Evolutionary conservation across 2,329 filamentous ascomycete genomes (phyloP).

Genomic region (Diaporthe citriasiana): DNA sequence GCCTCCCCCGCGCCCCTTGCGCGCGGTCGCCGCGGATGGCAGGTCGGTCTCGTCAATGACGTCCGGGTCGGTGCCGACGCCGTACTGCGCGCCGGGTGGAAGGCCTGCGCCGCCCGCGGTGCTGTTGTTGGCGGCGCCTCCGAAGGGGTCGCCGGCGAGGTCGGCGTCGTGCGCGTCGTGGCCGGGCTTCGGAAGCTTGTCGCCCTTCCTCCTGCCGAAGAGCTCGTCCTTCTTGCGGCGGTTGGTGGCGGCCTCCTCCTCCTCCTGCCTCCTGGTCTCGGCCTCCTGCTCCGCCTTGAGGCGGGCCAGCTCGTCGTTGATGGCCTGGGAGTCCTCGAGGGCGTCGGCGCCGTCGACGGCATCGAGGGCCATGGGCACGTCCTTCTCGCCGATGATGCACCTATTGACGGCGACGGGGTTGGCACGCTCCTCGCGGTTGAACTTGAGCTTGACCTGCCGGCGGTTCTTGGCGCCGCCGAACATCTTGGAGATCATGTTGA

Average conservation of each 20-base stretch:
- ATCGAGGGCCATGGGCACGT: slow-evolving; percentile 70
- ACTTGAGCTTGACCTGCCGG: slow-evolving; percentile 84
- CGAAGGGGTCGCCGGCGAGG: slow-evolving; percentile 21
- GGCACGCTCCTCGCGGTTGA: slow-evolving; percentile 81
- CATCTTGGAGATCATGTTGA: slow-evolving; percentile 82
- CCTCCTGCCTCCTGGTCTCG: slow-evolving; percentile 60
- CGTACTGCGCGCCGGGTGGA: slow-evolving; percentile 33
- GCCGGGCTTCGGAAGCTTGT: slow-evolving; percentile 44
- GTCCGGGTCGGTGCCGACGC: slow-evolving; percentile 42
- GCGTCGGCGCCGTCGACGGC: slow-evolving; percentile 71
- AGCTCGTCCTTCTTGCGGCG: slow-evolving; percentile 64
- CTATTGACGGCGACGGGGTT: slow-evolving; percentile 74
- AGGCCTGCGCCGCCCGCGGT: not conserved
- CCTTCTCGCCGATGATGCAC: slow-evolving; percentile 73
- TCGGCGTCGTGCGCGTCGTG: slow-evolving; percentile 42
- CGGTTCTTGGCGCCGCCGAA: slow-evolving; percentile 77
- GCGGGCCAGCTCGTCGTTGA: slow-evolving; percentile 65
- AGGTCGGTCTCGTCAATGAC: slow-evolving; percentile 46
- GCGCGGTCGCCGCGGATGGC: slow-evolving; percentile 26
- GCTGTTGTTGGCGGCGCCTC: slow-evolving; percentile 10
- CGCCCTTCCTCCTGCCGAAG: slow-evolving; percentile 57
- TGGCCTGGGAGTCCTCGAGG: slow-evolving; percentile 67
- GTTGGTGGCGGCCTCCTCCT: slow-evolving; percentile 63
- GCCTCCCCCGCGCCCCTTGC: slow-evolving; percentile 40
- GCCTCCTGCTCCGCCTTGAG: slow-evolving; percentile 61